A percentile compares a stretch with the other conserved stretches of the same genome.
phyloP scores from a whole-genome alignment of 441 rosid species.

The Brassica hybrid region DNA sequence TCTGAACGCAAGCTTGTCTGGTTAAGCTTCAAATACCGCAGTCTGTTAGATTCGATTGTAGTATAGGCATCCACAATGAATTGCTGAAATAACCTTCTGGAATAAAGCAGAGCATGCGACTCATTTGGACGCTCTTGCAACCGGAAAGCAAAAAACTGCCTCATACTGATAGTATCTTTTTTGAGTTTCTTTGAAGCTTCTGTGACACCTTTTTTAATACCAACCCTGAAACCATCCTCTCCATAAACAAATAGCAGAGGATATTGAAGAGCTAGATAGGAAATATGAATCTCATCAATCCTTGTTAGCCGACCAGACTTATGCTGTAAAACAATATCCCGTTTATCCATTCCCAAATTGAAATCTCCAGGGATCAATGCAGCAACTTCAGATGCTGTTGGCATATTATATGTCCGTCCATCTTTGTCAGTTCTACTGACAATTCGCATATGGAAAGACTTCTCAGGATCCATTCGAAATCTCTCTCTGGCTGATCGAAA shows the following conservation, averaged over 20 bases:
- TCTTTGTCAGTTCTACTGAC: neutral
- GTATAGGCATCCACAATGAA: neutral
- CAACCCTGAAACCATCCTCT: neutral
- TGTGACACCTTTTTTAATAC: neutral
- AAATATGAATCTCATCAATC: neutral
- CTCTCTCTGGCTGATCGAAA: neutral
- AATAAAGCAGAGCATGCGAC: neutral
- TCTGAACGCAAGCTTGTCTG: neutral
- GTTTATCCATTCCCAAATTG: neutral
- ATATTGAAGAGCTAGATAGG: neutral
- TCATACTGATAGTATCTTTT: neutral
- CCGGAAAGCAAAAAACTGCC: neutral
- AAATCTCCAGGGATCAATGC: neutral
- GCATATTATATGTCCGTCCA: neutral
- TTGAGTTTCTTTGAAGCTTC: neutral
- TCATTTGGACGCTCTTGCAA: neutral
- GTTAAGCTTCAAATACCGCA: neutral
- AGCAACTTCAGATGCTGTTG: neutral
- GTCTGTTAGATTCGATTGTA: neutral
- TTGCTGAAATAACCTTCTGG: neutral
- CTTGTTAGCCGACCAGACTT: neutral
- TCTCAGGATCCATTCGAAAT: neutral
- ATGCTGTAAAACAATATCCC: neutral
- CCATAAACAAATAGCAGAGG: neutral
- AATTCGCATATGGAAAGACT: neutral